These are phyloP conservation scores for Calophaca sinica DNA, from an alignment of 306 rosid genomes.

Conservation along the genomic window DNA sequence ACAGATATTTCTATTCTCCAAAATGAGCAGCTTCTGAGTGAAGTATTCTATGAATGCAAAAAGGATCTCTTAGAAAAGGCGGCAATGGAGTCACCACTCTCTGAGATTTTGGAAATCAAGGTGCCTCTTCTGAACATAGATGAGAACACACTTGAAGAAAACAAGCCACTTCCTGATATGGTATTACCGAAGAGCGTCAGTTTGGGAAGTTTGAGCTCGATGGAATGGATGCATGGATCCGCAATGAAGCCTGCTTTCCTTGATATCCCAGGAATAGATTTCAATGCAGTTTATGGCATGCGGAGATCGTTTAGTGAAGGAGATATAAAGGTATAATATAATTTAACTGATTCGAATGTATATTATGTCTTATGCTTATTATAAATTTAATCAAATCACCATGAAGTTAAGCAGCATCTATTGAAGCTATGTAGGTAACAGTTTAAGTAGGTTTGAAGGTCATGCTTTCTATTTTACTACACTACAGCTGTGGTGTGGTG, in stretches of 20 bases:
- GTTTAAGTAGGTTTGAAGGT: background rate
- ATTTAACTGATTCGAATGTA: slow-evolving; percentile 3
- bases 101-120: slow-evolving; percentile 74
- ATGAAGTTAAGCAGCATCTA: slow-evolving; percentile 7
- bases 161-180: slow-evolving; percentile 58
- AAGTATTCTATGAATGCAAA: slow-evolving; percentile 78
- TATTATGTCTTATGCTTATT: slow-evolving; percentile 25
- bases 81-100: slow-evolving; percentile 60
- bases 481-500: background rate
- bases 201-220: slow-evolving; percentile 72
- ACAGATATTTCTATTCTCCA: slow-evolving; percentile 80
- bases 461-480: slow-evolving; percentile 33
- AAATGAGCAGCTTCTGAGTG: slow-evolving; percentile 82
- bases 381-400: slow-evolving; percentile 26
- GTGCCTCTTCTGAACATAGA: slow-evolving; percentile 58
- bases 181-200: slow-evolving; percentile 75
- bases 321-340: slow-evolving; percentile 84
- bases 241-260: slow-evolving; percentile 65
- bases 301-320: slow-evolving; percentile 93
- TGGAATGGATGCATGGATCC: slow-evolving; percentile 80
- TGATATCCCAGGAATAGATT: slow-evolving; percentile 74
- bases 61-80: slow-evolving; percentile 83
- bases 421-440: slow-evolving; percentile 26
- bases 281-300: slow-evolving; percentile 76
- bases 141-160: slow-evolving; percentile 64